Evolutionary conservation across 495 filamentous ascomycete genomes (phyloP).

Genomic region (Podospora anserina): DNA sequence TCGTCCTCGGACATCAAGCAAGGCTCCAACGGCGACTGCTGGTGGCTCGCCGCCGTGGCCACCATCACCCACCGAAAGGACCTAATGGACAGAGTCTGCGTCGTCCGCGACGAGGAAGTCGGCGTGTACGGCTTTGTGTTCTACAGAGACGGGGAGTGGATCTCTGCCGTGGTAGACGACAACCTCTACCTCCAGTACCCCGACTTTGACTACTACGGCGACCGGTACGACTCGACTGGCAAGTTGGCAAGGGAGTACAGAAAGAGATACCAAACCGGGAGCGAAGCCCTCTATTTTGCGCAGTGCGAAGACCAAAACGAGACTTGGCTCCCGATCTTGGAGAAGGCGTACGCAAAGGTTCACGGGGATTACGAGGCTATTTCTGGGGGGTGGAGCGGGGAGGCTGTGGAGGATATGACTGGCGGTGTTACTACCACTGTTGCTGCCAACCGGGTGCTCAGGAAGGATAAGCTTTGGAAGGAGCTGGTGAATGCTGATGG

Average conservation of each 20-base stretch:
- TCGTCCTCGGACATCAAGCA: constrained; percentile 80
- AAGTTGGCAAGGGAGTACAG: constrained; percentile 61
- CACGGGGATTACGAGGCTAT: constrained; percentile 85
- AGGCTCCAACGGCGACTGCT: constrained; percentile 81
- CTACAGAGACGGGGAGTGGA: constrained; percentile 89
- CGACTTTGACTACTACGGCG: constrained; percentile 63
- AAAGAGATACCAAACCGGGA: constrained; percentile 66
- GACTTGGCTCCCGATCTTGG: constrained; percentile 90
- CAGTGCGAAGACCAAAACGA: constrained; percentile 83
- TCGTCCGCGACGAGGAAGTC: constrained; percentile 74
- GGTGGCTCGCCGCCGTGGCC: constrained; percentile 83
- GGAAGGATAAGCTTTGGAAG: constrained; percentile 85
- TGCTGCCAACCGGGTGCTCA: constrained; percentile 75
- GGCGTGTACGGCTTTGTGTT: constrained; percentile 97
- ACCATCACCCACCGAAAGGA: constrained; percentile 77
- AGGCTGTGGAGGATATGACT: constrained; percentile 89
- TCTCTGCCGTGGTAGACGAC: constrained; percentile 80
- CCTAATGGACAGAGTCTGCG: constrained; percentile 77
- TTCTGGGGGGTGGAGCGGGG: constrained; percentile 81
- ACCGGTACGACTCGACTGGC: constrained; percentile 33
- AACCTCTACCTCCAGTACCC: constrained; percentile 73
- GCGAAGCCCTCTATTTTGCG: constrained; percentile 81
- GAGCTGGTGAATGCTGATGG: constrained; percentile 82
- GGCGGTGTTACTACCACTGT: constrained; percentile 85
- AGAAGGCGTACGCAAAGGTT: constrained; percentile 95